Conservation (phyloP, 2,329 filamentous ascomycete genomes). For the Pleomassaria siparia region DNA sequence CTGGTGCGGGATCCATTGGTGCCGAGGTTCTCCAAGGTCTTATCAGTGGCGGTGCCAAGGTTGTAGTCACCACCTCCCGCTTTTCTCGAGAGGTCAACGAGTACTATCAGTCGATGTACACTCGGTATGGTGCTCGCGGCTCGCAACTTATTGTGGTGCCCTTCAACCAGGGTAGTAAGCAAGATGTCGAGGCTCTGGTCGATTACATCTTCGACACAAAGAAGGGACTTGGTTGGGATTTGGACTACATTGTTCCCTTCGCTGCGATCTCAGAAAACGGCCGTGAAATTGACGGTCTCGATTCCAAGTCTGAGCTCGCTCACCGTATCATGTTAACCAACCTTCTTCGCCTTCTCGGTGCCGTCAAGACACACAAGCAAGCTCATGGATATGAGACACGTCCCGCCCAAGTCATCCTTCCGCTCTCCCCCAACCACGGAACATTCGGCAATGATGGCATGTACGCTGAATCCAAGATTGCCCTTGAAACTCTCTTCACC, state of each 20-base stretch:
- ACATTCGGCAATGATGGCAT: constrained; percentile 98
- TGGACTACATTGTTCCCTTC: constrained; percentile 94
- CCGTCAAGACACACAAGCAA: constrained; percentile 87
- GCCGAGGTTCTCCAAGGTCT: constrained; percentile 95
- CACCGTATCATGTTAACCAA: constrained; percentile 99
- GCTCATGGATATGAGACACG: constrained; percentile 89
- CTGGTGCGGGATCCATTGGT: constrained; percentile 95
- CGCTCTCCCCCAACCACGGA: constrained; percentile 95
- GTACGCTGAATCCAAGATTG: constrained; percentile 97
- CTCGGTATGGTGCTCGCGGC: constrained; percentile 86
- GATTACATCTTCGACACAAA: constrained; percentile 97
- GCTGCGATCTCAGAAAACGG: constrained; percentile 97
- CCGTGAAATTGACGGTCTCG: constrained; percentile 93
- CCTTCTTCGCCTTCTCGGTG: constrained; percentile 84
- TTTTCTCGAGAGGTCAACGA: constrained; percentile 98
- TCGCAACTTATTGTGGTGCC: constrained; percentile 97
- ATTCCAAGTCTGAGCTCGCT: constrained; percentile 96
- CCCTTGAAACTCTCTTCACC: constrained; percentile 96
- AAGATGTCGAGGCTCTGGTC: constrained; percentile 90
- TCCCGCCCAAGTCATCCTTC: constrained; percentile 93
- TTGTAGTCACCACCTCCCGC: constrained; percentile 92
- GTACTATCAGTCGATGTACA: constrained; percentile 99
- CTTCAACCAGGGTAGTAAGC: constrained; percentile 98
- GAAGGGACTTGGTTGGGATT: constrained; percentile 95
- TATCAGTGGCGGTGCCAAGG: constrained; percentile 94